Conservation (phyloP, 2,329 filamentous ascomycete genomes). For the Ophiocordyceps camponoti-leonardi region DNA sequence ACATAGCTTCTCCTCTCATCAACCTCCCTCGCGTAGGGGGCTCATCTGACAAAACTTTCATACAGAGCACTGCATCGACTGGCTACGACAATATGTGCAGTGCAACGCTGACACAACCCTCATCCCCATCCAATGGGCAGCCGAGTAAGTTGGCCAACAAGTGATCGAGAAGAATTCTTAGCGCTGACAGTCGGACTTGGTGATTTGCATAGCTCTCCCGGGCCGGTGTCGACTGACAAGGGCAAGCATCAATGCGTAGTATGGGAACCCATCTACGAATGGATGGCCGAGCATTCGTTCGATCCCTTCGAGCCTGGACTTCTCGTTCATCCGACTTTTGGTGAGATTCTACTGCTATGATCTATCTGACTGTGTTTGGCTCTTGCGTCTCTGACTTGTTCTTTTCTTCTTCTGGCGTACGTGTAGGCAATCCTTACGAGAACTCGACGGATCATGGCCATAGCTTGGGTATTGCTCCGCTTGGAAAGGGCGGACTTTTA, state of each 20-base stretch:
- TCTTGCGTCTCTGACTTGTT: too few species aligned
- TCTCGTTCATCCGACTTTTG: neutral
- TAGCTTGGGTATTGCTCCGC: neutral
- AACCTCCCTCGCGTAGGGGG: too few species aligned
- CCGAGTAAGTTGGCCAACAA: neutral
- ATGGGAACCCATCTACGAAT: neutral
- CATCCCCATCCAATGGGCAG: neutral
- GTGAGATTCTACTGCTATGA: neutral
- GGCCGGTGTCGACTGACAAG: neutral
- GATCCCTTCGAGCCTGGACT: neutral
- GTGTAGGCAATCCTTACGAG: neutral
- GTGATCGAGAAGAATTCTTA: too few species aligned
- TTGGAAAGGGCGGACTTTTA: neutral
- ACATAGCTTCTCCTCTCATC: too few species aligned
- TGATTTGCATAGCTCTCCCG: neutral
- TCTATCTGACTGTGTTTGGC: too few species aligned
- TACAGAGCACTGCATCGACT: conserved; percentile 1
- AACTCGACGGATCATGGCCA: neutral
- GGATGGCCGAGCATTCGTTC: conserved; percentile 1
- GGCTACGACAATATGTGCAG: conserved; percentile 1
- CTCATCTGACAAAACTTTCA: too few species aligned
- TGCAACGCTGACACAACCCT: conserved; percentile 1
- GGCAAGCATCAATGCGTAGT: conserved; percentile 1
- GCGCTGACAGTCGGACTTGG: too few species aligned
- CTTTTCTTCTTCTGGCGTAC: neutral